A percentile compares a stretch with the other conserved stretches of the same genome.
These are phyloP conservation scores for Chernovozyma sophiae-reginae DNA, from an alignment of 1,139 yeast species.

Conservation along the genomic window DNA sequence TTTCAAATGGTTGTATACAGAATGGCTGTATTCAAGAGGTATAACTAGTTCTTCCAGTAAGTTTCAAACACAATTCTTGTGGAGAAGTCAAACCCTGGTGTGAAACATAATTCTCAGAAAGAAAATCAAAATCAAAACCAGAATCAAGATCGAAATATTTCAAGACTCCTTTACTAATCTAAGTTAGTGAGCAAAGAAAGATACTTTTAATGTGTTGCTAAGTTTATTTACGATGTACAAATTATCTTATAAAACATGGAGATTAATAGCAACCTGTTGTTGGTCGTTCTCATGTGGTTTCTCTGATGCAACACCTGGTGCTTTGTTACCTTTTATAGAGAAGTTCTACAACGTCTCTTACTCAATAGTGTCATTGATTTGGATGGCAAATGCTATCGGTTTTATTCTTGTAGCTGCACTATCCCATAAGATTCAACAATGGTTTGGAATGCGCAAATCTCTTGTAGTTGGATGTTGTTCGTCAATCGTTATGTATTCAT, in stretches of 20 bases:
- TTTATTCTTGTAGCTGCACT: conserved; percentile 39
- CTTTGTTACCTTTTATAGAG: conserved; percentile 42
- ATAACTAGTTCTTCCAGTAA: neutral
- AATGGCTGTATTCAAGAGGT: neutral
- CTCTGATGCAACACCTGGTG: conserved; percentile 47
- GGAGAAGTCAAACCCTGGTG: neutral
- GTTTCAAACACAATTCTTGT: neutral
- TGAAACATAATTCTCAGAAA: neutral
- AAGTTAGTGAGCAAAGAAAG: too few relatives aligned
- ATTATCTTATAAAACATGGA: conserved; percentile 14
- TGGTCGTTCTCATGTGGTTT: conserved; percentile 40
- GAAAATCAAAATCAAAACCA: neutral
- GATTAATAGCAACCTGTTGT: conserved; percentile 36
- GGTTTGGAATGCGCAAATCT: conserved; percentile 38
- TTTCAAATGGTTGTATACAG: neutral
- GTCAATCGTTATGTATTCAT: conserved; percentile 34
- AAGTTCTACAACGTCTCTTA: conserved; percentile 30
- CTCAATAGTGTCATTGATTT: conserved; percentile 39
- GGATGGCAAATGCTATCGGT: conserved; percentile 45
- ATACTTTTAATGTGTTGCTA: neutral
- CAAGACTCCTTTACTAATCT: too few relatives aligned
- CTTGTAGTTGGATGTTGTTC: conserved; percentile 31
- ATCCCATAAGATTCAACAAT: conserved; percentile 35
- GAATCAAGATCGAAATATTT: too few relatives aligned
- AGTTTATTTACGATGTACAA: neutral